A percentile compares a stretch with the other conserved stretches of the same genome.
These are phyloP conservation scores for Drosera capensis DNA, from an alignment of 148 eudicot genomes.

Conservation along the genomic window DNA sequence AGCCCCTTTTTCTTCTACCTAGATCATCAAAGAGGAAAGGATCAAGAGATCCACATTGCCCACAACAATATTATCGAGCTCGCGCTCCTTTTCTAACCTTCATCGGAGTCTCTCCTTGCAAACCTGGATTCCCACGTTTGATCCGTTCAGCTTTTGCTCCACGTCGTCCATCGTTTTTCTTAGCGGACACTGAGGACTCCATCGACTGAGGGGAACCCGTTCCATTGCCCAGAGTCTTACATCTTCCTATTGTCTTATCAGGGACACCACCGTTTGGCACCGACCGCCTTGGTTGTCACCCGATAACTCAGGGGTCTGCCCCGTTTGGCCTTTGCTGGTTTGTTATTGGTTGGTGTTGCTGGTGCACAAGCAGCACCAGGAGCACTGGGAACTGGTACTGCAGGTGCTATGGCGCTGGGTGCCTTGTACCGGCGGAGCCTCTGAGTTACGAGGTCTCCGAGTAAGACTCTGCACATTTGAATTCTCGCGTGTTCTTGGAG, in stretches of 20 bases:
- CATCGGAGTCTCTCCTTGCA: too few species aligned
- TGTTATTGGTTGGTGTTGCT: conserved; percentile 20
- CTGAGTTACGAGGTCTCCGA: conserved; percentile 42
- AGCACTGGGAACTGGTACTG: neutral
- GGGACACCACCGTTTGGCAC: conserved; percentile 1
- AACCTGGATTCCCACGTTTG: too few species aligned
- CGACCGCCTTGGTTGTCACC: conserved; percentile 7
- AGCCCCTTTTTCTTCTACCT: too few species aligned
- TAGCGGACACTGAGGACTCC: conserved; percentile 14
- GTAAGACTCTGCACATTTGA: conserved; percentile 45
- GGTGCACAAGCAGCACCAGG: conserved; percentile 14
- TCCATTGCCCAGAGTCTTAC: conserved; percentile 9
- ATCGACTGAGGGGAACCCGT: conserved; percentile 19
- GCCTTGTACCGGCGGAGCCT: conserved; percentile 22
- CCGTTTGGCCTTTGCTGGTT: conserved; percentile 63
- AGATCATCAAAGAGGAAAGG: too few species aligned
- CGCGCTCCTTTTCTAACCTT: too few species aligned
- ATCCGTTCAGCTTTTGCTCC: too few species aligned
- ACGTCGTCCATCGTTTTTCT: conserved; percentile 15
- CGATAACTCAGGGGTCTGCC: conserved; percentile 28
- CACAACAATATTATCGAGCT: too few species aligned
- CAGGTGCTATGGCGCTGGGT: conserved; percentile 3
- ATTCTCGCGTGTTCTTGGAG: conserved; percentile 69
- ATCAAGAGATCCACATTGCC: too few species aligned
- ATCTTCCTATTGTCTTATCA: conserved; percentile 7